A percentile compares a stretch with the other conserved stretches of the same genome.
These are phyloP conservation scores for Arachis hypogaea DNA, from an alignment of 306 rosid genomes.

Conservation along the genomic window DNA sequence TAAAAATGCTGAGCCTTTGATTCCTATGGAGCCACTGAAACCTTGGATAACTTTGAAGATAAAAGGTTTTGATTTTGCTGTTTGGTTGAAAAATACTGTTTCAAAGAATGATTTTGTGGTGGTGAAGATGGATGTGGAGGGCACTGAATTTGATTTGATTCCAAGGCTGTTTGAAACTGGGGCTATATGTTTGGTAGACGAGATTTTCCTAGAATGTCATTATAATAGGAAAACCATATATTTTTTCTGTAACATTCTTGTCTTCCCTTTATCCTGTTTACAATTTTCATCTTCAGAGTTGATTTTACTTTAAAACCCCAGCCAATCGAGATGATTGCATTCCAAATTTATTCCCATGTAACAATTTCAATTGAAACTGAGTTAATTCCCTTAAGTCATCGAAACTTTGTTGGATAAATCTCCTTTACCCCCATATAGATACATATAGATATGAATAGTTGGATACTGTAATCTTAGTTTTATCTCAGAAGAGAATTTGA, in stretches of 20 bases:
- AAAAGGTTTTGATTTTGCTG: conserved; percentile 79
- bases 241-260: conserved; percentile 37
- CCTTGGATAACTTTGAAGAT: conserved; percentile 94
- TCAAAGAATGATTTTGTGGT: conserved; percentile 85
- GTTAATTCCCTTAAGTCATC: conserved; percentile 13
- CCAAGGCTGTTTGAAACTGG: conserved; percentile 85
- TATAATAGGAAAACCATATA: conserved; percentile 56
- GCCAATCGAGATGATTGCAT: conserved; percentile 28
- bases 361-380: conserved; percentile 51
- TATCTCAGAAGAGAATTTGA: too few species aligned
- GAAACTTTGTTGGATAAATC: too few species aligned
- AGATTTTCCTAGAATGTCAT: conserved; percentile 94
- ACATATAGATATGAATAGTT: too few species aligned
- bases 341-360: conserved; percentile 42
- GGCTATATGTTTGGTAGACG: conserved; percentile 89
- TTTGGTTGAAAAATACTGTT: conserved; percentile 77
- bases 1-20: too few species aligned
- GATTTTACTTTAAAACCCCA: neutral
- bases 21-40: conserved; percentile 36
- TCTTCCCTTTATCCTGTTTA: conserved; percentile 24
- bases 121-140: conserved; percentile 99
- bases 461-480: too few species aligned
- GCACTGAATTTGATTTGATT: conserved; percentile 86
- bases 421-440: too few species aligned
- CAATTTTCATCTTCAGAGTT: neutral